A percentile compares a stretch with the other conserved stretches of the same genome.
phyloP scores from a whole-genome alignment of 176 grass and related monocot species.

The Elaeis guineensis region DNA sequence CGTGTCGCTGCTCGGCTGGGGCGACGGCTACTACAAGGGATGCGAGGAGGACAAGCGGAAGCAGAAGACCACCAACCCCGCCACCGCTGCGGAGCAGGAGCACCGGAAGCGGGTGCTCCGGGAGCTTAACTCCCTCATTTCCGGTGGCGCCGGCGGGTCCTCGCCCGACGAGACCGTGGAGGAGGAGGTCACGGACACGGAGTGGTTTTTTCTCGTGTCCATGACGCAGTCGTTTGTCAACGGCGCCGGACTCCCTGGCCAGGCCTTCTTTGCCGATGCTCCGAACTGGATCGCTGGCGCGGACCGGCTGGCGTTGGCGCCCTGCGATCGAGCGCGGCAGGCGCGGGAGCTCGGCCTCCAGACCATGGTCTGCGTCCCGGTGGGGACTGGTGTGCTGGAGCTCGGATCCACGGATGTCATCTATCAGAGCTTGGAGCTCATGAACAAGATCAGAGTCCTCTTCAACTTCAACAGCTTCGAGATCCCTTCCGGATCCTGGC shows the following conservation, averaged over 20 bases:
- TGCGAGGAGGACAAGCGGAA: conserved; percentile 83
- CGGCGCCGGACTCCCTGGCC: conserved; percentile 41
- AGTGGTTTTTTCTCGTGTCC: conserved; percentile 99
- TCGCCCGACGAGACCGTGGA: conserved; percentile 52
- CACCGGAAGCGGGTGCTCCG: conserved; percentile 76
- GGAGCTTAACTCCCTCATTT: conserved; percentile 83
- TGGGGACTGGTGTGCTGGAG: conserved; percentile 78
- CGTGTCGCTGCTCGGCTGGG: conserved; percentile 70
- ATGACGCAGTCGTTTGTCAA: conserved; percentile 85
- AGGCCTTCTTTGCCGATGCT: conserved; percentile 37
- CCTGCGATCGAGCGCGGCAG: conserved; percentile 69
- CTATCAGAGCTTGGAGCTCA: conserved; percentile 50
- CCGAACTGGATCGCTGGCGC: conserved; percentile 46
- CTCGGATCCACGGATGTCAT: conserved; percentile 77
- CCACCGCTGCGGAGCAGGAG: conserved; percentile 61
- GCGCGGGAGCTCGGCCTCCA: conserved; percentile 63
- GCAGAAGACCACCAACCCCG: conserved; percentile 12
- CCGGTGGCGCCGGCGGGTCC: conserved; percentile 18
- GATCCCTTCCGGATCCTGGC: background rate
- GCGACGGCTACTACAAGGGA: conserved; percentile 87
- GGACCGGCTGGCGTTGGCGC: conserved; percentile 24
- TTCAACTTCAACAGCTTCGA: conserved; percentile 44
- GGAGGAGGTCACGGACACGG: conserved; percentile 92
- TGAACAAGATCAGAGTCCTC: conserved; percentile 48
- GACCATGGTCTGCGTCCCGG: conserved; percentile 89